Conservation (phyloP, 164 flowering plant genomes). For the Macadamia integrifolia region DNA sequence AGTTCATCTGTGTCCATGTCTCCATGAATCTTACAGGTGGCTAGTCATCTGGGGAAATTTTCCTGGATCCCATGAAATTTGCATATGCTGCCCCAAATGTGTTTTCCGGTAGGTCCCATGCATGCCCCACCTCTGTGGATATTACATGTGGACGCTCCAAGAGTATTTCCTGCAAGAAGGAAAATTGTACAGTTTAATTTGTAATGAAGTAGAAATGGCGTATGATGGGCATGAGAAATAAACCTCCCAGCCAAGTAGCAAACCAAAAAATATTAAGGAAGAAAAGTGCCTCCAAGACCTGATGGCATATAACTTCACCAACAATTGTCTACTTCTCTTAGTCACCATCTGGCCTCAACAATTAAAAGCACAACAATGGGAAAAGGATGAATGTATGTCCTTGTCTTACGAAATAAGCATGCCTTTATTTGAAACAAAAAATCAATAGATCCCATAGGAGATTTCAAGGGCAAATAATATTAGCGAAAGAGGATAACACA, state of each 20-base stretch:
- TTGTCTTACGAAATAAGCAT: neutral
- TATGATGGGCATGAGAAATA: neutral
- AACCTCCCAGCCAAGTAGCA: neutral
- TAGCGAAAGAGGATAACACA: no score
- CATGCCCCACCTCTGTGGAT: slow-evolving; percentile 69
- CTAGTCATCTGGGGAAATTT: slow-evolving; percentile 92
- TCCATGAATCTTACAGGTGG: slow-evolving; percentile 94
- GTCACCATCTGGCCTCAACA: neutral
- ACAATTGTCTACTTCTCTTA: neutral
- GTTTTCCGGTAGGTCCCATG: slow-evolving; percentile 82
- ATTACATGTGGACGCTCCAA: slow-evolving; percentile 82
- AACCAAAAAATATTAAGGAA: no score
- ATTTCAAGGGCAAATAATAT: neutral
- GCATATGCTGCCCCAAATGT: slow-evolving; percentile 98
- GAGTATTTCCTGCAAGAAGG: slow-evolving; percentile 54
- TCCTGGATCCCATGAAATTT: slow-evolving; percentile 91
- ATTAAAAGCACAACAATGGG: neutral
- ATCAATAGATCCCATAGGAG: neutral
- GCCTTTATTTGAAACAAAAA: neutral
- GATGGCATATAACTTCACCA: neutral
- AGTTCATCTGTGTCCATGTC: slow-evolving; percentile 90
- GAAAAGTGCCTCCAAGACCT: neutral
- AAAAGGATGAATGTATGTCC: neutral
- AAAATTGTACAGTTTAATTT: neutral
- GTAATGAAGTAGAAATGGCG: neutral